Evolutionary conservation across 768 basidiomycete genomes (phyloP).

Genomic region (Kwoniella europaea): DNA sequence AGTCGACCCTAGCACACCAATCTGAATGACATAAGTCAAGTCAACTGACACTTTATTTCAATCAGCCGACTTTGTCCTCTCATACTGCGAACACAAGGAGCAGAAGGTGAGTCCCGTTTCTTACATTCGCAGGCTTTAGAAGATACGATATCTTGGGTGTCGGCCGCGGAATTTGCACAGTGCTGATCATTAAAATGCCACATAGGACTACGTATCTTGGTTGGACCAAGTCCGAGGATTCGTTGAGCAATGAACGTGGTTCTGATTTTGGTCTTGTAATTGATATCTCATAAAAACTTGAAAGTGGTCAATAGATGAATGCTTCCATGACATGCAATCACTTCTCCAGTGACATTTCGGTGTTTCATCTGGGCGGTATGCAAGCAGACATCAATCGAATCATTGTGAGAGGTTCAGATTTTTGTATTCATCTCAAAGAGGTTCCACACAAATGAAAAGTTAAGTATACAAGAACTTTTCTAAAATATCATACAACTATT

Average conservation of each 20-base stretch:
- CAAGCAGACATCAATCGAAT: neutral
- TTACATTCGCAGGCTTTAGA: no score
- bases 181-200: no score
- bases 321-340: neutral
- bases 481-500: neutral
- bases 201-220: conserved; percentile 90
- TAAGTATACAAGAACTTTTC: neutral
- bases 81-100: conserved; percentile 87
- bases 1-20: conserved; percentile 11
- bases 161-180: neutral
- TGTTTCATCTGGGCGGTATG: no score
- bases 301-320: neutral
- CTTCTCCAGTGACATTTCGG: no score
- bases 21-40: neutral
- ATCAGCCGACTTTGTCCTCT: conserved; percentile 79
- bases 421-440: neutral
- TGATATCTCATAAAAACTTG: neutral
- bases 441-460: neutral
- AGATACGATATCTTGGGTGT: neutral
- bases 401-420: neutral
- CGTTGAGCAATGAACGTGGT: conserved; percentile 63
- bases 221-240: conserved; percentile 79
- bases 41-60: conserved; percentile 1
- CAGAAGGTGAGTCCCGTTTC: conserved; percentile 70
- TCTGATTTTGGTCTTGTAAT: no score